These are phyloP conservation scores for Marsdenia floribunda DNA, from an alignment of 257 asterid genomes.

Conservation along the genomic window DNA sequence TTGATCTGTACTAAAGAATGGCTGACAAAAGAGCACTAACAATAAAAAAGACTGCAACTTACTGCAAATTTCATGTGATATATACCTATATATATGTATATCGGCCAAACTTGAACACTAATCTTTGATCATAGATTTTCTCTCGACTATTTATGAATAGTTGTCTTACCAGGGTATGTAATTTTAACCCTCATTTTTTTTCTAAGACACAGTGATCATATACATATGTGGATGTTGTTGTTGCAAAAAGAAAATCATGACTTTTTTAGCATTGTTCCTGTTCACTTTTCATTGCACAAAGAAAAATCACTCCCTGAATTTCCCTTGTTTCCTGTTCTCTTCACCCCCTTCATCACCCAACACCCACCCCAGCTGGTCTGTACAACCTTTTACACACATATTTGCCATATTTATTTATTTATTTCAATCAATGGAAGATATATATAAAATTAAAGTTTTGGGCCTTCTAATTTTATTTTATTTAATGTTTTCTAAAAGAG, in stretches of 20 bases:
- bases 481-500: too few relatives aligned
- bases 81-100: too few relatives aligned
- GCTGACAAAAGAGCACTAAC: not conserved
- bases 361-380: too few relatives aligned
- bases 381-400: too few relatives aligned
- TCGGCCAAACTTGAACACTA: not conserved
- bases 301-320: not conserved
- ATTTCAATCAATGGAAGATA: too few relatives aligned
- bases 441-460: too few relatives aligned
- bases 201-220: too few relatives aligned
- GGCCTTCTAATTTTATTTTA: too few relatives aligned
- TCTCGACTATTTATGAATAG: not conserved
- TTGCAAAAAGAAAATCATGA: not conserved
- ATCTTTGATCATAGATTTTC: not conserved
- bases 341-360: not conserved
- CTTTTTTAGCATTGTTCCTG: not conserved
- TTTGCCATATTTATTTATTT: too few relatives aligned
- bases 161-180: not conserved
- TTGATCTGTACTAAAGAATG: not conserved
- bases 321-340: conserved; percentile 8
- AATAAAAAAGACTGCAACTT: not conserved
- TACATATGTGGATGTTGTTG: not conserved
- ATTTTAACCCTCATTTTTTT: not conserved
- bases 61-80: not conserved
- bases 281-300: not conserved